Conservation (phyloP, 192 early-diverging fungal species). For the Diversispora eburnea region DNA sequence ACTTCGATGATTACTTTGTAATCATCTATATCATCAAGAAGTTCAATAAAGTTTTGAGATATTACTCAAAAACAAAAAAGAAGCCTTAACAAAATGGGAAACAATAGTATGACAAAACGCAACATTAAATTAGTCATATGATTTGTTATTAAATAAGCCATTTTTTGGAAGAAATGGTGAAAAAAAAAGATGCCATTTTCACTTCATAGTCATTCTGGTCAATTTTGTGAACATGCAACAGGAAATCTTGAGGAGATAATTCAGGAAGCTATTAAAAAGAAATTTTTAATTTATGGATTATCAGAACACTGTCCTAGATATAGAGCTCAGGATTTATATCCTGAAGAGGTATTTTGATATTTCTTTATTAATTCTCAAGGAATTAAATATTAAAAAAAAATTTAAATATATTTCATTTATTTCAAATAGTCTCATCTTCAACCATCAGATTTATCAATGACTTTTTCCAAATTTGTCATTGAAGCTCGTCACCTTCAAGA, state of each 20-base stretch:
- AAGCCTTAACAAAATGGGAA: no score
- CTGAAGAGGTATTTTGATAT: conserved; percentile 67
- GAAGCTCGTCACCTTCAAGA: conserved; percentile 70
- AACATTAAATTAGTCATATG: no score
- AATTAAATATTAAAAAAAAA: background rate
- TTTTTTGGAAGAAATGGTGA: no score
- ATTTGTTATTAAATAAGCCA: no score
- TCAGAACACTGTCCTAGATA: conserved; percentile 92
- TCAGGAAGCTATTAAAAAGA: conserved; percentile 62
- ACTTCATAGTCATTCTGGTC: conserved; percentile 90
- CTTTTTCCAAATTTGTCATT: conserved; percentile 64
- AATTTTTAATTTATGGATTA: conserved; percentile 76
- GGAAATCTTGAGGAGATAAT: conserved; percentile 84
- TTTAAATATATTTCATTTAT: background rate
- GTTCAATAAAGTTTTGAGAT: no score
- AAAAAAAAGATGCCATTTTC: conserved; percentile 52
- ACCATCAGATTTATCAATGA: conserved; percentile 53
- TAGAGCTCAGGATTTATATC: conserved; percentile 77
- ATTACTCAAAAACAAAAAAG: no score
- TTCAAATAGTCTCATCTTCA: conserved; percentile 57
- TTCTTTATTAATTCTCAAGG: background rate
- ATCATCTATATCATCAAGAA: no score
- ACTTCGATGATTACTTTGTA: no score
- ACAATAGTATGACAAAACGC: no score
- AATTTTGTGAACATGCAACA: conserved; percentile 91